These are phyloP conservation scores for Tinospora cordifolia DNA, from an alignment of 164 flowering plant genomes.

Conservation along the genomic window DNA sequence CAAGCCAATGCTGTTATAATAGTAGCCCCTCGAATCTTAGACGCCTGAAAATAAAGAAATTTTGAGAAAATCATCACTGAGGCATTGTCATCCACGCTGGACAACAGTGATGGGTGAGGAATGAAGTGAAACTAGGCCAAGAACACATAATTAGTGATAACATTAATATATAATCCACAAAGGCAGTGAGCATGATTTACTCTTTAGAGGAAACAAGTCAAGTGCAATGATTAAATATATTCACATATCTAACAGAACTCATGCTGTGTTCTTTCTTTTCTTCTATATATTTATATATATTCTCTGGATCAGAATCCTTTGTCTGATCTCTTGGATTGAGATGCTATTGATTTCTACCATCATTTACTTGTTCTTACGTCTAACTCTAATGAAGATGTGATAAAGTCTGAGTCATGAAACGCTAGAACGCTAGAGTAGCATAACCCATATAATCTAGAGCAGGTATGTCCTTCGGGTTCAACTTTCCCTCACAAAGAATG, in stretches of 20 bases:
- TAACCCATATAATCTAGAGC: background rate
- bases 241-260: background rate
- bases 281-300: background rate
- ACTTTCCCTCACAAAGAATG: background rate
- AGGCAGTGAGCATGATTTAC: background rate
- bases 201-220: background rate
- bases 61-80: no score
- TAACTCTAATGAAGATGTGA: background rate
- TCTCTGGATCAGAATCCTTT: background rate
- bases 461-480: background rate
- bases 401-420: background rate
- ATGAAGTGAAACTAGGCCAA: background rate
- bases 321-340: background rate
- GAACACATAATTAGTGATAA: background rate
- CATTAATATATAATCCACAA: background rate
- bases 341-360: background rate
- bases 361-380: background rate
- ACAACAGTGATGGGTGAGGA: background rate
- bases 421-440: background rate
- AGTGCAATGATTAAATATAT: background rate
- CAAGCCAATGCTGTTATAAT: no score
- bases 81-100: background rate
- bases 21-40: no score
- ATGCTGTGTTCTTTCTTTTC: background rate
- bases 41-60: no score